These are phyloP conservation scores for Blastobotrys attinorum DNA, from an alignment of 805 yeast genomes.

Conservation along the genomic window DNA sequence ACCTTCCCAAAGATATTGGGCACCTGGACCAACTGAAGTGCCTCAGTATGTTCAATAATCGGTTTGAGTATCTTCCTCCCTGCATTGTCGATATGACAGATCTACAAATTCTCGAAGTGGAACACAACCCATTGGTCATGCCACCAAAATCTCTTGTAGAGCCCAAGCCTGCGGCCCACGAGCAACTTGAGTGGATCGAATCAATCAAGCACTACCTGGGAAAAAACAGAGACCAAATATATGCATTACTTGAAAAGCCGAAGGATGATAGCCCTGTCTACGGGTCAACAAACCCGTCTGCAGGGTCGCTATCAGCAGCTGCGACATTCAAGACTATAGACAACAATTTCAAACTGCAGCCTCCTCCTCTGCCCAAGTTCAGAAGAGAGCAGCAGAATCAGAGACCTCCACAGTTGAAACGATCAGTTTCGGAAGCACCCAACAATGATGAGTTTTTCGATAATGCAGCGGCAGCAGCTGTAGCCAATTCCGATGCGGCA, in stretches of 20 bases:
- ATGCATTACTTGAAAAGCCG: not conserved
- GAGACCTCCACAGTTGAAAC: not conserved
- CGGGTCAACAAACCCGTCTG: too few species aligned
- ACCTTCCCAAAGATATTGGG: conserved; percentile 40
- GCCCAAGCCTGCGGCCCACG: conserved; percentile 29
- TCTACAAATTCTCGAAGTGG: conserved; percentile 52
- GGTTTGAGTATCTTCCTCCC: conserved; percentile 47
- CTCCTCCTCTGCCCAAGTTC: not conserved
- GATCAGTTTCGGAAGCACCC: conserved; percentile 13
- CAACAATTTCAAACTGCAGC: not conserved
- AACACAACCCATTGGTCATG: conserved; percentile 50
- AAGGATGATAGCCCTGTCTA: too few species aligned
- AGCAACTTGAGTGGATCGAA: conserved; percentile 40
- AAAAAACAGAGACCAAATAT: conserved; percentile 28
- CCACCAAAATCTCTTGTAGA: conserved; percentile 39
- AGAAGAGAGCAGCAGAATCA: not conserved
- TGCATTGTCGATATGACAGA: conserved; percentile 42
- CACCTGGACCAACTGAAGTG: conserved; percentile 39
- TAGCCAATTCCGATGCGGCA: conserved; percentile 28
- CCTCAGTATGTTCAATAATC: conserved; percentile 54
- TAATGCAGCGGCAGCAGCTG: conserved; percentile 19
- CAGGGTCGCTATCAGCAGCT: not conserved
- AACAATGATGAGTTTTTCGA: not conserved
- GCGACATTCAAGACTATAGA: not conserved
- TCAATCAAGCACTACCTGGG: conserved; percentile 34